phyloP scores from a whole-genome alignment of 257 asterid genomes.

The Solanum chiquidenum region DNA sequence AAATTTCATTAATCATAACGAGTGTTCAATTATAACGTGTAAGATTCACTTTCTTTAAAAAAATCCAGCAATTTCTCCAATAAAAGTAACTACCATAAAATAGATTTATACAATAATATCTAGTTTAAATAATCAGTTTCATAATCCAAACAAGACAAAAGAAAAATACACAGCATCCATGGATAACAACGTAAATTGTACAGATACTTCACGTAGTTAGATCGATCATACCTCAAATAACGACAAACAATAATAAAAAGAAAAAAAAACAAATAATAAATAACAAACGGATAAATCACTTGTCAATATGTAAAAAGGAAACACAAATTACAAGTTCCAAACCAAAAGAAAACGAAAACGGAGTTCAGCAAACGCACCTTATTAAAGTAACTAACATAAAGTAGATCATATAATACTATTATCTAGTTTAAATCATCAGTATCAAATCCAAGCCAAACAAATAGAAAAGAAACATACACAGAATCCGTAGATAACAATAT shows the following conservation, averaged over 20 bases:
- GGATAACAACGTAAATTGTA: background rate
- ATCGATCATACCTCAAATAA: background rate
- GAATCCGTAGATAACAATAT: rapidly evolving
- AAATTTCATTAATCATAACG: background rate
- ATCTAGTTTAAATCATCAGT: background rate
- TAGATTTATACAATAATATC: background rate
- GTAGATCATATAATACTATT: background rate
- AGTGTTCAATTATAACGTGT: background rate
- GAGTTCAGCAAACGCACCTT: background rate
- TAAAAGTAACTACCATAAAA: background rate
- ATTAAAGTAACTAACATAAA: background rate
- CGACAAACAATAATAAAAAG: background rate
- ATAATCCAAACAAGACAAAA: background rate
- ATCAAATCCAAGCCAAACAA: background rate
- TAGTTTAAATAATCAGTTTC: background rate
- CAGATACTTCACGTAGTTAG: background rate
- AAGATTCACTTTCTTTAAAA: background rate
- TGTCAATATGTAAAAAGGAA: background rate
- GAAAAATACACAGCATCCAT: background rate
- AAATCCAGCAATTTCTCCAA: background rate
- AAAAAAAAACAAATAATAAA: background rate
- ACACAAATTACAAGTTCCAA: background rate
- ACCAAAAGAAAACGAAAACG: background rate
- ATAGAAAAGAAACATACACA: background rate
- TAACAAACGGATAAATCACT: background rate